Percentiles rank a stretch among this genome's conserved stretches.
phyloP scores from a whole-genome alignment of 257 asterid species.

The Perilla frutescens region DNA sequence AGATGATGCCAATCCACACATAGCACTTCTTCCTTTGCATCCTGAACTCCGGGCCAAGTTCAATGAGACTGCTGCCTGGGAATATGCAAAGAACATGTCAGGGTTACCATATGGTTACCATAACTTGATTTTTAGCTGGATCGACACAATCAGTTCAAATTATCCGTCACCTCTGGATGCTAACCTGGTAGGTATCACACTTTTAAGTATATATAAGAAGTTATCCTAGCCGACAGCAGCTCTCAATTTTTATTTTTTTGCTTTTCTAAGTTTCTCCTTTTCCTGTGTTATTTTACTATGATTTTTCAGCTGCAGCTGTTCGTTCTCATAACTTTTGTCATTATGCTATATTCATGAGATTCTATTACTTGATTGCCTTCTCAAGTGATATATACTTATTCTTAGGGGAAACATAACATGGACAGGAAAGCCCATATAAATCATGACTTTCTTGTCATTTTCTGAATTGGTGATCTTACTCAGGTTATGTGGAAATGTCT shows the following conservation, averaged over 20 bases:
- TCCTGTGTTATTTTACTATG: conserved; percentile 9
- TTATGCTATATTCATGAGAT: neutral
- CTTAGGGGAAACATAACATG: neutral
- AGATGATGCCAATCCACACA: conserved; percentile 86
- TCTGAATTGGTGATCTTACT: conserved; percentile 13
- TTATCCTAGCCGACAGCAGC: conserved; percentile 4
- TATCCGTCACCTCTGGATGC: conserved; percentile 89
- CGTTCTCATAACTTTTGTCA: neutral
- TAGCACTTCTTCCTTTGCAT: conserved; percentile 84
- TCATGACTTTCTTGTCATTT: conserved; percentile 6
- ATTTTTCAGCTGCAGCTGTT: neutral
- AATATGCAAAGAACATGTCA: conserved; percentile 79
- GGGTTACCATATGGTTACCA: conserved; percentile 91
- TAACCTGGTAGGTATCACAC: conserved; percentile 63
- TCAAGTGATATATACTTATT: conserved; percentile 7
- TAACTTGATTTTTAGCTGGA: conserved; percentile 94
- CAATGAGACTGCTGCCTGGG: conserved; percentile 94
- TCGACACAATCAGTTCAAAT: conserved; percentile 78
- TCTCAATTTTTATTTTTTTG: neutral
- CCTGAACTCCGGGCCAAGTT: conserved; percentile 83
- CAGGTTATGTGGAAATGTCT: neutral
- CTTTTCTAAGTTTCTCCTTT: conserved; percentile 8
- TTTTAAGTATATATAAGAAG: conserved; percentile 5
- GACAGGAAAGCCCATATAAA: conserved; percentile 16
- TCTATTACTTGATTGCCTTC: conserved; percentile 11